Evolutionary conservation across 495 filamentous ascomycete species (phyloP), one percentile per base, ranked within the genome.

Genomic region (Xeromyces bisporus): DNA sequence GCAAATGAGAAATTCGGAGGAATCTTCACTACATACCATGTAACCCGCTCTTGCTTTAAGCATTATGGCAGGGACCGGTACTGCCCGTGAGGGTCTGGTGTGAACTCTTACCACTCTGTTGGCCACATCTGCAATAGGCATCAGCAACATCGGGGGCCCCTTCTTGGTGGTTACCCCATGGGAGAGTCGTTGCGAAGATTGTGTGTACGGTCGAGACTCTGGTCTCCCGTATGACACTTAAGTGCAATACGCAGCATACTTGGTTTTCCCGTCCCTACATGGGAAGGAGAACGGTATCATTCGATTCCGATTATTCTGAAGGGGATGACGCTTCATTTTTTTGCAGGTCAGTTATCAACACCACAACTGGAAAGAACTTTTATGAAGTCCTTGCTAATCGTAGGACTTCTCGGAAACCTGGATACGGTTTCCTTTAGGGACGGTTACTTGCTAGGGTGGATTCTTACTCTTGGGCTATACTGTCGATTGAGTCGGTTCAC

Each of bases 1-100:
- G 85, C 87, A 93, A 89, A 89, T 93, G 87, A 91, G 87, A 93
- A 93, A 93, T 93, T 93, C 86, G 86, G 86, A 93, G 87, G 81
- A 93, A 75, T 87, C 85, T 91, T 85, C 81, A 82, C 45, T 23
- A 56, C 34, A 42, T 51, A 40, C 43, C 50, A 45, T 53, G 49
- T 46, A 55, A 64, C 54, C 62, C 60, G 58, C 50, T 51, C 46
- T 40, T 42, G 26, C 20, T 48, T 39, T 29, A 40, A 35, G 21
- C 12, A 18, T 25, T 32, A 50, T 53, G 42, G 46, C 20, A 31
- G 32, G 38, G 30, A 40, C 46, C 55, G 55, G 50, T 65, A 62
- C 86, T 77, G 75, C 82, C 77, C 77, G 81, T 57, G 69, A 93
- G 80, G 85, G 81, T 68, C 81, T 77, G 75, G 73, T 82, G 80